Evolutionary conservation across 768 basidiomycete species (phyloP), one percentile per base, ranked within the genome.

Genomic region (Boletus insuetus): DNA sequence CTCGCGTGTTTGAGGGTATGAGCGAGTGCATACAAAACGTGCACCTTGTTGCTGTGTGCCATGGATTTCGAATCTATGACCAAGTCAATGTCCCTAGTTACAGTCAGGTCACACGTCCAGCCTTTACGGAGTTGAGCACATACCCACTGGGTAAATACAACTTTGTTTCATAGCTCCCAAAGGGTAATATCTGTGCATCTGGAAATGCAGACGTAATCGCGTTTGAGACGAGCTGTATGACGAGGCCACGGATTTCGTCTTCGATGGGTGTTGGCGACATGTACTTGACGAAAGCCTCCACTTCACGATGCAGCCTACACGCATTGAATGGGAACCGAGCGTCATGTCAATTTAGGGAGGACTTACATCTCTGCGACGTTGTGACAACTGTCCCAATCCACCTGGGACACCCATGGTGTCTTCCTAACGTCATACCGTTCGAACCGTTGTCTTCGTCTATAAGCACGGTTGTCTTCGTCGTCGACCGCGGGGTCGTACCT

Each of bases 81-180:
- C 10, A 98, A 79, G 67, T 99, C 97, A 62, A 98, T 97, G 69
- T 98, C 97, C 26, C 96, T 96, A 69, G 32, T 34, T 7, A 38
- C 45, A 46, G 53, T 54, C 46, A 70, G 64, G 38, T 59, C 37
- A 31, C 22, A 4, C 26, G 41, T 46, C 45, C 34, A 51, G 29
- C 13, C 12, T 29, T 32, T 3, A 46, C 14, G 14, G 31, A 10
- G 46, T 34, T 41, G n/a, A 35, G 46, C 29, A 74, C 89, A 65
- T 69, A 97, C 95, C 96, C 95, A 49, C 82, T 76, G 3, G 97
- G 96, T 20, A 98, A 80, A 69, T 98, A 99, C 14, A 98, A 75
- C 64, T 93, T 92, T 7, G 96, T 98, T 67, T 90, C 86, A 69
- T 86, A 96, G 66, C 89, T 93, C 20, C 97, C 97, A 69, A 99